These are phyloP conservation scores for Mycena polygramma DNA, from an alignment of 768 basidiomycete species.

Conservation along the genomic window DNA sequence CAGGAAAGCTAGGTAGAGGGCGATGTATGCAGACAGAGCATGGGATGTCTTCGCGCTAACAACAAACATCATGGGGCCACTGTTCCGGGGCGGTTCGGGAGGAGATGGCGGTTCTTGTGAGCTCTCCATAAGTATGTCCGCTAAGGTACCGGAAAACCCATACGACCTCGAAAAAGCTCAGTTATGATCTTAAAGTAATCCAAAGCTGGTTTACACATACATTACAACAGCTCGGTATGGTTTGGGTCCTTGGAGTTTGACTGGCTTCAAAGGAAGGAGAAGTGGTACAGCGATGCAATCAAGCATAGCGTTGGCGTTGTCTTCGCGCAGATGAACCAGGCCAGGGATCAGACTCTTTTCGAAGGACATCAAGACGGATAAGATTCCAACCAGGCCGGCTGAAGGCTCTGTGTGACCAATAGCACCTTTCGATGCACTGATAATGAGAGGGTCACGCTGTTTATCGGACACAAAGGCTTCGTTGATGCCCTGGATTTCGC, in stretches of 20 bases:
- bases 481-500: slow-evolving; percentile 37
- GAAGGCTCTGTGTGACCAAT: slow-evolving; percentile 34
- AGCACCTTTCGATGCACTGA: slow-evolving; percentile 29
- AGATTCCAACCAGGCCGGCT: slow-evolving; percentile 33
- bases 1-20: slow-evolving; percentile 23
- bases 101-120: not conserved
- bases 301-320: slow-evolving; percentile 18
- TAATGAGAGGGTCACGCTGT: slow-evolving; percentile 13
- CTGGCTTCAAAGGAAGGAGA: slow-evolving; percentile 9
- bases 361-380: slow-evolving; percentile 23
- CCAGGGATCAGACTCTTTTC: slow-evolving; percentile 27
- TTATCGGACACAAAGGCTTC: slow-evolving; percentile 21
- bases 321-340: slow-evolving; percentile 24
- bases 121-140: slow-evolving; percentile 25
- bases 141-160: slow-evolving; percentile 34
- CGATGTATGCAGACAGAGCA: slow-evolving; percentile 30
- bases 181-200: not conserved
- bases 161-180: slow-evolving; percentile 21
- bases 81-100: not conserved
- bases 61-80: slow-evolving; percentile 28
- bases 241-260: not conserved
- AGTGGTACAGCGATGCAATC: slow-evolving; percentile 26
- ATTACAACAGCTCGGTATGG: slow-evolving; percentile 22
- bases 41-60: slow-evolving; percentile 31
- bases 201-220: slow-evolving; percentile 25